Percentiles rank a stretch among this genome's conserved stretches.
phyloP scores from a whole-genome alignment of 129 eudicot species.

The Centella asiatica region DNA sequence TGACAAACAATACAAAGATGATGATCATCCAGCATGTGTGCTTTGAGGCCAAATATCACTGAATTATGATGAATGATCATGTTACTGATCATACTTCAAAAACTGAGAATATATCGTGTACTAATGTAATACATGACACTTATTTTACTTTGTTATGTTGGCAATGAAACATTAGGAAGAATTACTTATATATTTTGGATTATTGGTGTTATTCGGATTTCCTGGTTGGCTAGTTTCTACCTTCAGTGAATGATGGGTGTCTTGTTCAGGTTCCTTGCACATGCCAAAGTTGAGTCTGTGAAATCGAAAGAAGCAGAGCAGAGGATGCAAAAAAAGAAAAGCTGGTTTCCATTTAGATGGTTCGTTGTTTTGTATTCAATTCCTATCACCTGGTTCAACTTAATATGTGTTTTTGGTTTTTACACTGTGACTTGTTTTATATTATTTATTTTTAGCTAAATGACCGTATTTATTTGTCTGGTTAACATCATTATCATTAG shows the following conservation, averaged over 20 bases:
- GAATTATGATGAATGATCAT: too few species aligned
- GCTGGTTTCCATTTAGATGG: constrained; percentile 96
- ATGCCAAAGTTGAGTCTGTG: constrained; percentile 91
- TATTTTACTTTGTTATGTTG: too few species aligned
- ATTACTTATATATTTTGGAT: too few species aligned
- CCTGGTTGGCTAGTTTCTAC: constrained; percentile 10
- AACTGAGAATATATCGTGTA: too few species aligned
- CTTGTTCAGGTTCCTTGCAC: constrained; percentile 86
- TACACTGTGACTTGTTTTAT: too few species aligned
- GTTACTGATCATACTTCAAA: too few species aligned
- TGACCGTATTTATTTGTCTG: background rate
- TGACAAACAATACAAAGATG: too few species aligned
- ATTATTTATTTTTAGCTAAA: too few species aligned
- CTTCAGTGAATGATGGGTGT: constrained; percentile 11
- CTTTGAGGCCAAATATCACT: too few species aligned
- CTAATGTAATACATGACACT: too few species aligned
- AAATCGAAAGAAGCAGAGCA: constrained; percentile 96
- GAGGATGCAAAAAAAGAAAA: constrained; percentile 56
- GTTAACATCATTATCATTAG: constrained; percentile 1
- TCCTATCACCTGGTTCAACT: background rate
- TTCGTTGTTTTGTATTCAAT: constrained; percentile 23
- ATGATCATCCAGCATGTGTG: too few species aligned
- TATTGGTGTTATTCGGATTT: background rate
- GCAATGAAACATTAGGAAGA: too few species aligned
- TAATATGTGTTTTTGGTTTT: background rate